These are phyloP conservation scores for Dactylellina haptotyla DNA, from an alignment of 2,329 filamentous ascomycete genomes.

Conservation along the genomic window DNA sequence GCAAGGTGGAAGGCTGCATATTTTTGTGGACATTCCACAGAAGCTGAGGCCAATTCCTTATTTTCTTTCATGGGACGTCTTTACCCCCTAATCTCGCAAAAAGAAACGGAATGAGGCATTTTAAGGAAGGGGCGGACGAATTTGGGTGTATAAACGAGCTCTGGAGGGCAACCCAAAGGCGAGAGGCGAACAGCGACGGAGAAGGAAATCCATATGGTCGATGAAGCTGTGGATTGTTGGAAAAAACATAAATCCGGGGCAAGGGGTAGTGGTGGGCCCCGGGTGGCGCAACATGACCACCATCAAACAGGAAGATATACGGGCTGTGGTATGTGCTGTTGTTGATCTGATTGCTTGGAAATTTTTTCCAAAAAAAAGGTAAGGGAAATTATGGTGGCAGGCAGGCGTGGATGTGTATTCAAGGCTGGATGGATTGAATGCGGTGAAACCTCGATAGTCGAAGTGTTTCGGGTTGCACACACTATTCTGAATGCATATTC, in stretches of 20 bases:
- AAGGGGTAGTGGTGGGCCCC: constrained; percentile 35
- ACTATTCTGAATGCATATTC: constrained; percentile 51
- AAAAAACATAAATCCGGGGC: constrained; percentile 26
- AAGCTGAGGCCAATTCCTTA: not conserved
- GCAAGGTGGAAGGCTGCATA: constrained; percentile 41
- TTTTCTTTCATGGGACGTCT: not conserved
- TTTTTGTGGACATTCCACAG: constrained; percentile 36
- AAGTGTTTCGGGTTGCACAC: constrained; percentile 51
- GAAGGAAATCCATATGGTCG: constrained; percentile 16
- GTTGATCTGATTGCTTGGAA: not conserved
- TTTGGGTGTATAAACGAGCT: constrained; percentile 5
- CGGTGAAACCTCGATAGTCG: constrained; percentile 49
- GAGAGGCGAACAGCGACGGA: constrained; percentile 1
- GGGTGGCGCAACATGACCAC: constrained; percentile 33
- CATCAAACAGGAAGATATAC: constrained; percentile 41
- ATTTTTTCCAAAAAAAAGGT: not conserved
- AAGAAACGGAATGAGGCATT: constrained; percentile 47
- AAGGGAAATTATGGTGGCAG: constrained; percentile 6
- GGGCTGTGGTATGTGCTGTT: constrained; percentile 12
- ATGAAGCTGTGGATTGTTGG: constrained; percentile 19
- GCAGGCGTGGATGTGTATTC: constrained; percentile 1
- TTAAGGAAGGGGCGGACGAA: constrained; percentile 25
- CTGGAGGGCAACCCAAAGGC: constrained; percentile 6
- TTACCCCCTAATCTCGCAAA: constrained; percentile 5
- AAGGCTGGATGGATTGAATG: constrained; percentile 25